Base-by-base conservation (phyloP, 1,284 basidiomycete genomes). In the Naganishia cerealis region DNA sequence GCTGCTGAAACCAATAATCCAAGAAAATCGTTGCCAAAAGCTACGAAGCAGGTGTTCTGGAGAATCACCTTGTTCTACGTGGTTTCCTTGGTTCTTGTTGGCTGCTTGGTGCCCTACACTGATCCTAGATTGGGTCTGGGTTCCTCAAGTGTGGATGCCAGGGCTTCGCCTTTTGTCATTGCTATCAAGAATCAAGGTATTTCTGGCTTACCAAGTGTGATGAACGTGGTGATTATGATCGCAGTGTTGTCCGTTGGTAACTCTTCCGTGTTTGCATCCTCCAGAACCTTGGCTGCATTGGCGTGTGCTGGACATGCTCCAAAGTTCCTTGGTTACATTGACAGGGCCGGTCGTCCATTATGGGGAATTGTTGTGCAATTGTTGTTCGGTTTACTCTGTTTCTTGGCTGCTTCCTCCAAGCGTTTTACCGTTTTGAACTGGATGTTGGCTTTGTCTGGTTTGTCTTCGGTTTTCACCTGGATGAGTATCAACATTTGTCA, bases 1-100 rank as follows among this genome's bases (percentile, higher is more conserved):
- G 90, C 90, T 43, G 89, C 87, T 39, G 90, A 92, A 74, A 83
- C 83, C 3, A 76, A 77, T 66, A 81, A 83, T 75, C 82, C 83
- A 9, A 75, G 82, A 65, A 81, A 80, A 72, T 77, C 79, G 52
- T 76, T 84, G 58, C 83, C 83, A 9, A 77, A 76, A 57, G 84
- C 84, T 52, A 80, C 82, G 75, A 83, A 84, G 77, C 73, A 72
- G 56, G 76, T 75, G 18, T 75, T 76, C 71, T 74, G 72, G 7
- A 18, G n/a, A n/a, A n/a, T n/a, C 3, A 21, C 77, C 77, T 50
- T 83, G 82, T 39, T 79, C 81, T 6, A 4, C 50, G 54, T n/a
- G n/a, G n/a, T n/a, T n/a, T n/a, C n/a, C n/a, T n/a, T n/a, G n/a
- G n/a, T n/a, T n/a, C n/a, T n/a, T n/a, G n/a, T n/a, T n/a, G n/a